phyloP scores from a whole-genome alignment of 176 grass and related monocot genomes.

The Miscanthus lutarioriparius region DNA sequence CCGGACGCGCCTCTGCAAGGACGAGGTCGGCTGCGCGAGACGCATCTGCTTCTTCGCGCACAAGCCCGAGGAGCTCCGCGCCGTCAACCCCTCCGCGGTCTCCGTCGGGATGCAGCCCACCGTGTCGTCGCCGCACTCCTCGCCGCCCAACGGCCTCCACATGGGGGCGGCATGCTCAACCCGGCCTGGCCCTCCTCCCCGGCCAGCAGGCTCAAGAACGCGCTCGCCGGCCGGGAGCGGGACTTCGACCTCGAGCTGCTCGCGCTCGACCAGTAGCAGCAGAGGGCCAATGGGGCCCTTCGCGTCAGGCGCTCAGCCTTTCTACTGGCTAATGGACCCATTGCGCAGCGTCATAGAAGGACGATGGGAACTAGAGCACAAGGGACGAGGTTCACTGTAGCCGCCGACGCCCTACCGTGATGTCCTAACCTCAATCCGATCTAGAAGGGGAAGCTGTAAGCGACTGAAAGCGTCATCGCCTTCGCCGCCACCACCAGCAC shows the following conservation, averaged over 20 bases:
- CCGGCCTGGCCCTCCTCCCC: slow-evolving; percentile 48
- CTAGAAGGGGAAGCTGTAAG: no score
- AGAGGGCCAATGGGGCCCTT: no score
- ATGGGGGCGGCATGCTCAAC: slow-evolving; percentile 24
- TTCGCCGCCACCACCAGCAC: no score
- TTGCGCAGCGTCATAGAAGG: no score
- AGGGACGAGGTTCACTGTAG: no score
- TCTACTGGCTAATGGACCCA: no score
- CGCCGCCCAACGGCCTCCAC: slow-evolving; percentile 50
- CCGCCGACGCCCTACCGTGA: no score
- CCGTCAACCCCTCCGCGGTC: slow-evolving; percentile 64
- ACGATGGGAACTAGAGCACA: no score
- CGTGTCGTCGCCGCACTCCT: slow-evolving; percentile 13
- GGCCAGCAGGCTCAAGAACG: slow-evolving; percentile 61
- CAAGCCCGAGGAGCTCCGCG: slow-evolving; percentile 77
- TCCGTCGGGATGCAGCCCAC: slow-evolving; percentile 62
- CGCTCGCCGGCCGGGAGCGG: slow-evolving; percentile 40
- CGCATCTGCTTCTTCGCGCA: slow-evolving; percentile 92
- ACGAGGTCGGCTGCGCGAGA: slow-evolving; percentile 66
- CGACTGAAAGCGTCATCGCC: no score
- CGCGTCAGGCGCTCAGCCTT: no score
- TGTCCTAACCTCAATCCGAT: no score
- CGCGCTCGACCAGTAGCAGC: slow-evolving; percentile 77
- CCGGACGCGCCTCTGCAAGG: slow-evolving; percentile 71
- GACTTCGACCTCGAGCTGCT: slow-evolving; percentile 49